Evolutionary conservation across 805 yeast genomes (phyloP), one percentile per base, ranked within the genome.

Genomic region (Nakazawaea siamensis): DNA sequence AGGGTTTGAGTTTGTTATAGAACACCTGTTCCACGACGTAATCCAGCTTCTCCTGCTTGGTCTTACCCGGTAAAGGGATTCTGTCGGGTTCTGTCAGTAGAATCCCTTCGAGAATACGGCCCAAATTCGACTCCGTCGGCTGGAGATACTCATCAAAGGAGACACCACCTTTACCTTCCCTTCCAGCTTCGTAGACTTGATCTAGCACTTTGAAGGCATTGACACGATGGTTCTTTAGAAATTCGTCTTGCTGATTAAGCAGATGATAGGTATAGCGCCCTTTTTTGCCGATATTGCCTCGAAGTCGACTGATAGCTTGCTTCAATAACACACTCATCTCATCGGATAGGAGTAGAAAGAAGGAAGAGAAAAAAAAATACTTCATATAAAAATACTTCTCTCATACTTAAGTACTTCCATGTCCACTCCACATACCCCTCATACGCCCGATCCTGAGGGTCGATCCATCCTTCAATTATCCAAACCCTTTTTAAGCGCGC

Each of bases 401-500:
- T n/a, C n/a, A n/a, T n/a, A n/a, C n/a, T n/a, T n/a, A n/a, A n/a
- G n/a, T n/a, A n/a, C n/a, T n/a, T n/a, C n/a, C n/a, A n/a, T n/a
- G n/a, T n/a, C n/a, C n/a, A 29, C 24, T n/a, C 31, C 23, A 29
- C 18, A n/a, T 10, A 23, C 17, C 12, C 26, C 38, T 9, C 17
- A 18, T 4, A 30, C 38, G 8, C 38, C 34, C 14, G 29, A 30
- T 19, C 27, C 18, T 11, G 24, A 26, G 5, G 31, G 19, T 13
- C 24, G 24, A 13, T 30, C 35, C 12, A 37, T 37, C 15, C 27
- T 54, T 9, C 60, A 57, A 39, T 48, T 59, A 4, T 51, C 63
- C 1, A 59, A 59, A 42, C 64, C 62, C n/a, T 52, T 46, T 35
- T 37, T 59, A 19, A 43, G 52, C 5, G 43, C 39, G 10, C 33